Percentiles rank a stretch among this genome's conserved stretches.
phyloP scores from a whole-genome alignment of 2,329 filamentous ascomycete genomes.

The Pyricularia pennisetigena region DNA sequence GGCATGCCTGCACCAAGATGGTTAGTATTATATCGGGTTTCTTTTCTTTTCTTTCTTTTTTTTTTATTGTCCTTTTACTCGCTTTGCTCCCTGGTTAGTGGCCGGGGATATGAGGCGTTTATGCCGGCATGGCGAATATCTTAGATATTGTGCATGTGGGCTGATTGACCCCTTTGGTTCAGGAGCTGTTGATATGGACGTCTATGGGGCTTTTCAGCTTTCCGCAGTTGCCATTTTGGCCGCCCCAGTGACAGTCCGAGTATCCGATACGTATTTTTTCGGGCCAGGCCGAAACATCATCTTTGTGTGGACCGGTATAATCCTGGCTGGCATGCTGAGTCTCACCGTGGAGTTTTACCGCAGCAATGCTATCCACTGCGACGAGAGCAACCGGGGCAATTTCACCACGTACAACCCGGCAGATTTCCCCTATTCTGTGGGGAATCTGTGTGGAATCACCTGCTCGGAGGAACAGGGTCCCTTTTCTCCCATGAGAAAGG shows the following conservation, averaged over 20 bases:
- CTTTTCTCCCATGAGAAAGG: conserved; percentile 42
- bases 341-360: conserved; percentile 57
- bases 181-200: conserved; percentile 58
- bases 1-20: conserved; percentile 45
- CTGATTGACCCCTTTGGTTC: neutral
- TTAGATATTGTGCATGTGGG: neutral
- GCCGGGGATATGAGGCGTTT: neutral
- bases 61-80: conserved; percentile 15
- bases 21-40: conserved; percentile 14
- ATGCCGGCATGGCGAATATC: neutral
- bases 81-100: neutral
- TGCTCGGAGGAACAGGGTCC: conserved; percentile 38
- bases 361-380: conserved; percentile 31
- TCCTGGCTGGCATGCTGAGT: conserved; percentile 52
- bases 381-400: conserved; percentile 18
- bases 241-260: conserved; percentile 49
- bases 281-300: conserved; percentile 55
- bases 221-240: conserved; percentile 57
- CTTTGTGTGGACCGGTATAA: conserved; percentile 53
- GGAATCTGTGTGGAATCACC: conserved; percentile 31
- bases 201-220: conserved; percentile 58
- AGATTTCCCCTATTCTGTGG: conserved; percentile 31
- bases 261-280: conserved; percentile 55
- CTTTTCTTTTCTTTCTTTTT: too few relatives aligned
- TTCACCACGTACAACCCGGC: conserved; percentile 22